phyloP scores from a whole-genome alignment of 1,284 basidiomycete genomes.

The Hemileia vastatrix region DNA sequence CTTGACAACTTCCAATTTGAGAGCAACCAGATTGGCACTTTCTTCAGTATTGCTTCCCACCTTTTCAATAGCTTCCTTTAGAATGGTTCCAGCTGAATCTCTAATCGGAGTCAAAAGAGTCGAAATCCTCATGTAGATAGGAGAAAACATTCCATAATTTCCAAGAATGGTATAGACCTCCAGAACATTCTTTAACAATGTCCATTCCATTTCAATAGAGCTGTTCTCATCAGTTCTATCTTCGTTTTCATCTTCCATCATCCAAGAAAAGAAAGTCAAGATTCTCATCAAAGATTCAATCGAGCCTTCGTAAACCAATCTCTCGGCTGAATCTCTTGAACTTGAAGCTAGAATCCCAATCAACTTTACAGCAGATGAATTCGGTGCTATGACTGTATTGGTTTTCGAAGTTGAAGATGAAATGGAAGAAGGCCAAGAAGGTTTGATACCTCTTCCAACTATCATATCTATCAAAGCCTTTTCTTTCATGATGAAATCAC shows the following conservation, averaged over 20 bases:
- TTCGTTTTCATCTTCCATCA: background rate
- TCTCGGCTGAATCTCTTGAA: background rate
- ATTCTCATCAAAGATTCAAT: background rate
- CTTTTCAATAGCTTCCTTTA: background rate
- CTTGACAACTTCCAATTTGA: background rate
- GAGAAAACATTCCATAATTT: background rate
- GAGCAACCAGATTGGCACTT: background rate
- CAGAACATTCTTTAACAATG: background rate
- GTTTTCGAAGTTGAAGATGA: background rate
- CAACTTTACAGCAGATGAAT: background rate
- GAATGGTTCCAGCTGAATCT: background rate
- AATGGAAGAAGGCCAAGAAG: background rate
- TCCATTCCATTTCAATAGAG: background rate
- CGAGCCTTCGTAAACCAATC: background rate
- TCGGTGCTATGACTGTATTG: background rate
- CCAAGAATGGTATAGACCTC: background rate
- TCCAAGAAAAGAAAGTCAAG: background rate
- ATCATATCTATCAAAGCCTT: background rate
- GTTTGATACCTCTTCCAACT: background rate
- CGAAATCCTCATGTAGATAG: background rate
- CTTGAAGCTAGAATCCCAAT: background rate
- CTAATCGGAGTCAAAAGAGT: background rate
- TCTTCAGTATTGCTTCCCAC: background rate
- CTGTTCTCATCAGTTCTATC: background rate
- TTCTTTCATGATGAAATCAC: background rate